Percentiles rank a stretch among this genome's conserved stretches.
These are phyloP conservation scores for Exophiala alcalophila DNA, from an alignment of 2,329 filamentous ascomycete genomes.

Conservation along the genomic window DNA sequence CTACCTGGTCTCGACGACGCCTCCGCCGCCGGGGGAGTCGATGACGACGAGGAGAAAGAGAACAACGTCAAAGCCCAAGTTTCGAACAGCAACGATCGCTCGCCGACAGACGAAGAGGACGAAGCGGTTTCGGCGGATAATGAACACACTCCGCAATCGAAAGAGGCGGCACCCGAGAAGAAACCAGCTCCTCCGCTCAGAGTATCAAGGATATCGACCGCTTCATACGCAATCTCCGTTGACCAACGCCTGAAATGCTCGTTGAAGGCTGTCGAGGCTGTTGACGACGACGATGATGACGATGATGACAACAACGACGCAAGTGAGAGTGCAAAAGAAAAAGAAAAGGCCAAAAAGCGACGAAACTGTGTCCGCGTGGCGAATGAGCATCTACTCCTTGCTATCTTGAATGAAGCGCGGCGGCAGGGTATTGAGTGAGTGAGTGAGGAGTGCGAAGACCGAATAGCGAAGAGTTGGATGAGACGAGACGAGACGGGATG, in stretches of 20 bases:
- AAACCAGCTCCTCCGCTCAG: slow-evolving; percentile 17
- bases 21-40: neutral
- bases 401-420: slow-evolving; percentile 18
- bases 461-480: no score
- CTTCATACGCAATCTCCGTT: slow-evolving; percentile 23
- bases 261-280: slow-evolving; percentile 16
- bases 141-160: neutral
- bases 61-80: no score
- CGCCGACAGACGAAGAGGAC: no score
- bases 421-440: no score
- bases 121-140: no score
- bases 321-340: neutral
- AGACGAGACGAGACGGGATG: neutral
- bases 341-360: no score
- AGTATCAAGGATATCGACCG: slow-evolving; percentile 22
- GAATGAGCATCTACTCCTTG: slow-evolving; percentile 18
- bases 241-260: slow-evolving; percentile 26
- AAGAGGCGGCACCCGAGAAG: neutral
- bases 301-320: neutral
- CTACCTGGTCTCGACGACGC: slow-evolving; percentile 5
- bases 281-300: slow-evolving; percentile 1
- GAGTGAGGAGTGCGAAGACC: no score
- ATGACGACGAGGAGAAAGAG: neutral
- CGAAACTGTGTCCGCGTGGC: slow-evolving; percentile 24
- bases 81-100: no score